Evolutionary conservation across 2,329 filamentous ascomycete genomes (phyloP).

Genomic region (Ophiostoma sp.): DNA sequence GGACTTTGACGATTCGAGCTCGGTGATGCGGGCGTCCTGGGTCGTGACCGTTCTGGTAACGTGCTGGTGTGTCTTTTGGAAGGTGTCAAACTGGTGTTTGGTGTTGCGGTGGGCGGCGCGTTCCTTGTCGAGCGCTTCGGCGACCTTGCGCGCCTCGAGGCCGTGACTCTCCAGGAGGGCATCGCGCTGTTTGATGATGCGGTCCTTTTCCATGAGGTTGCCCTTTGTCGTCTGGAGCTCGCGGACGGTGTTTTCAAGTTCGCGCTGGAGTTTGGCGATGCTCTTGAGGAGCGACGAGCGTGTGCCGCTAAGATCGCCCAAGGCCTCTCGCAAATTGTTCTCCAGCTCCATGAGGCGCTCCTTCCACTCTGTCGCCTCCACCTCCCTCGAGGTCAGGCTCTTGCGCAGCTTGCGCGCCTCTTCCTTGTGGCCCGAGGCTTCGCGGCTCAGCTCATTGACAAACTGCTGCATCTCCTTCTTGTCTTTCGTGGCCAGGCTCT

Average conservation of each 20-base stretch:
- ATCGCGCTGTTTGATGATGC: conserved; percentile 85
- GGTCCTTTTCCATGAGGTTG: conserved; percentile 84
- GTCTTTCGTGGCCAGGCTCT: conserved; percentile 81
- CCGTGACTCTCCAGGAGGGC: conserved; percentile 83
- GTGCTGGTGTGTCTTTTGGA: conserved; percentile 83
- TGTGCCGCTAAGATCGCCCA: conserved; percentile 86
- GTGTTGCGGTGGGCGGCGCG: conserved; percentile 81
- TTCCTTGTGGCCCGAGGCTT: conserved; percentile 79
- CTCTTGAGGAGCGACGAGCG: conserved; percentile 81
- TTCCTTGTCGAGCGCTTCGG: conserved; percentile 89
- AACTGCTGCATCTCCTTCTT: conserved; percentile 95
- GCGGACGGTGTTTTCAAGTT: conserved; percentile 79
- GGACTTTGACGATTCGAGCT: conserved; percentile 77
- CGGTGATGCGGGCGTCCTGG: conserved; percentile 79
- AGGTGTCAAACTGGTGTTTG: conserved; percentile 82
- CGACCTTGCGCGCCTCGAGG: conserved; percentile 79
- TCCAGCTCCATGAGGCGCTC: conserved; percentile 88
- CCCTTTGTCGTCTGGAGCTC: conserved; percentile 79
- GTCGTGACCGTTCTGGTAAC: conserved; percentile 82
- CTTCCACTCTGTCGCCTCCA: conserved; percentile 88
- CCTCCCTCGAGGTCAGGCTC: conserved; percentile 77
- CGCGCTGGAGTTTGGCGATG: conserved; percentile 82
- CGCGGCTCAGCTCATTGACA: conserved; percentile 87
- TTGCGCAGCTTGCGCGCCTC: conserved; percentile 81
- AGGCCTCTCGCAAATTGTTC: conserved; percentile 78